These are phyloP conservation scores for Tubosaeta sp. DNA, from an alignment of 768 basidiomycete species.

Conservation along the genomic window DNA sequence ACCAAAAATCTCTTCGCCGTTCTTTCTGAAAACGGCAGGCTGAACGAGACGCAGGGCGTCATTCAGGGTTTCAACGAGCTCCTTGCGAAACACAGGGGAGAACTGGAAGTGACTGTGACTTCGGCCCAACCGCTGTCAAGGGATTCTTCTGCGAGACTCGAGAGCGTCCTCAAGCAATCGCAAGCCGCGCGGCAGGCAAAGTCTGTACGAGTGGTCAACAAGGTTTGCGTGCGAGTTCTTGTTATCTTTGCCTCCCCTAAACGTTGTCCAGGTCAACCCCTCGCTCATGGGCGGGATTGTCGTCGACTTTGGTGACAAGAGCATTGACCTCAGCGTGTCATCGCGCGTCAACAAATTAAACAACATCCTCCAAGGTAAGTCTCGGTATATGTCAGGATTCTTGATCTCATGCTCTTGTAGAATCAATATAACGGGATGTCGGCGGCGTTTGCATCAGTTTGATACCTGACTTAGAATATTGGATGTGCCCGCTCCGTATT, in stretches of 20 bases:
- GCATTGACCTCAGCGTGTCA: constrained; percentile 91
- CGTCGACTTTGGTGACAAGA: constrained; percentile 98
- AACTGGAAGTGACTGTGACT: constrained; percentile 89
- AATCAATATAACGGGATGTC: constrained; percentile 20
- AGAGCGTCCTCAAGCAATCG: constrained; percentile 81
- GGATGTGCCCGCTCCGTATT: constrained; percentile 3
- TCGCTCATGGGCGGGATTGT: constrained; percentile 88
- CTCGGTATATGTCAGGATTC: neutral
- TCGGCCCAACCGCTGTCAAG: constrained; percentile 78
- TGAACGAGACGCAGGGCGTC: constrained; percentile 79
- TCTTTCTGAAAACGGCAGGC: constrained; percentile 89
- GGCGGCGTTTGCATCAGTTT: neutral
- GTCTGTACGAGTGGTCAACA: constrained; percentile 85
- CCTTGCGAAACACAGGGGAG: constrained; percentile 85
- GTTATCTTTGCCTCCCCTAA: neutral
- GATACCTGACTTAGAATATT: constrained; percentile 10
- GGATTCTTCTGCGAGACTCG: constrained; percentile 73
- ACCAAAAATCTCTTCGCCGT: constrained; percentile 90
- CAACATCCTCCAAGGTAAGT: constrained; percentile 77
- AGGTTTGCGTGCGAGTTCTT: constrained; percentile 46
- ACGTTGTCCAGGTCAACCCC: constrained; percentile 71
- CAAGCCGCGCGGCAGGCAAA: constrained; percentile 85
- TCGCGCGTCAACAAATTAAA: constrained; percentile 95
- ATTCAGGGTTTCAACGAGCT: constrained; percentile 91
- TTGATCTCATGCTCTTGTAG: constrained; percentile 18